A percentile compares a stretch with the other conserved stretches of the same genome.
Conservation (phyloP, 441 rosid genomes). For the Pelargonium myrrhifolium region DNA sequence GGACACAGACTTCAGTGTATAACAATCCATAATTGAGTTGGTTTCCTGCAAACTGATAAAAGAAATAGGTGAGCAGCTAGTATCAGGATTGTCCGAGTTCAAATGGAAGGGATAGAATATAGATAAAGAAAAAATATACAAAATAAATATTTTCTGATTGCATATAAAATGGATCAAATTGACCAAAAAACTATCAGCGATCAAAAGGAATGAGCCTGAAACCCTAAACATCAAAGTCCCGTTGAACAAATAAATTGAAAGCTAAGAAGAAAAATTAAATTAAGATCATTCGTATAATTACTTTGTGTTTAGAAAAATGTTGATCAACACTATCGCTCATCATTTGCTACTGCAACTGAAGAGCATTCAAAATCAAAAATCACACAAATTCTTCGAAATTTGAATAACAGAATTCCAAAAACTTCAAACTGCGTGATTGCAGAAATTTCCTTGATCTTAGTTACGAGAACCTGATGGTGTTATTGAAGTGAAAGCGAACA, state of each 20-base stretch:
- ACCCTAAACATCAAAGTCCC: not conserved
- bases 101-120: not conserved
- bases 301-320: not conserved
- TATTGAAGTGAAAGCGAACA: not conserved
- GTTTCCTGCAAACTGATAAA: slow-evolving; percentile 6
- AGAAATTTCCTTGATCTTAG: not conserved
- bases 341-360: not conserved
- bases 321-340: not conserved
- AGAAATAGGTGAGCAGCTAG: not conserved
- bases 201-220: not conserved
- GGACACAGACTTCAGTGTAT: slow-evolving; percentile 60
- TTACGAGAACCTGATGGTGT: not conserved
- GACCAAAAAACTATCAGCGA: not conserved
- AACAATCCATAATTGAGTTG: slow-evolving; percentile 49
- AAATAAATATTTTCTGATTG: not conserved
- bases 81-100: not conserved
- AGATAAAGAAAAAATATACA: not conserved
- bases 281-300: not conserved
- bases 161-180: not conserved
- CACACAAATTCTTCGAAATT: not conserved
- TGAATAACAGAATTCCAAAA: no score
- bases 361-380: not conserved
- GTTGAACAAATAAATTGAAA: not conserved
- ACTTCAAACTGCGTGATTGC: no score
- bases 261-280: not conserved